Base-by-base conservation (phyloP, 768 basidiomycete genomes). In the Auriscalpium microsporum region DNA sequence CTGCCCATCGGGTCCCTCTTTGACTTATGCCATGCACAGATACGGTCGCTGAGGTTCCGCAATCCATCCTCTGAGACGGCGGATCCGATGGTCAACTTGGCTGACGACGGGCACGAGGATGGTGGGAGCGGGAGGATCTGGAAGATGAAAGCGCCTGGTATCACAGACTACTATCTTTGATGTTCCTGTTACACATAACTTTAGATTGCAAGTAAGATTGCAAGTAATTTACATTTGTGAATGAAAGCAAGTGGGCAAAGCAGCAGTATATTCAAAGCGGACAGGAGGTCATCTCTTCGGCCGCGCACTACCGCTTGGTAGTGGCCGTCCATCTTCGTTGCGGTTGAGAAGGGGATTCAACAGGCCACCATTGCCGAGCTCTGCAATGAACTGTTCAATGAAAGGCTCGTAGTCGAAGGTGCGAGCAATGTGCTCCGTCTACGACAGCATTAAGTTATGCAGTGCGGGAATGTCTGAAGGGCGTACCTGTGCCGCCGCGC, bases 401-500 rank as follows among this genome's bases (percentile, higher is more conserved):
- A 85, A 83, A 0, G 80, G 81, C 61, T 82, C 81, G 58, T 83
- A 85, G 66, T 85, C 81, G 59, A 77, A 79, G 10, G 81, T 83
- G 13, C 83, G 69, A 51, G 78, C 81, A 45, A 79, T 62, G 58
- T 82, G 74, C 21, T 85, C 82, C 10, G 74, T 75, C 82, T 83
- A 54, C 42, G 33, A 8, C 21, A 21, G 16, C 11, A 17, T 21
- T 21, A n/a, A 2, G 38, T 42, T n/a, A 37, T 23, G 8, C 13
- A 28, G 23, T 1, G 44, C 45, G 35, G 34, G 28, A 21, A 33
- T 19, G 28, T 46, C 33, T 13, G 36, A 50, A 56, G 17, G 34
- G 10, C 13, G 51, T 56, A 83, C 82, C 66, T 79, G 69, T 3
- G 73, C 73, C 38, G 66, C 57, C 14, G 63, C 62, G 8, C 73